phyloP scores from a whole-genome alignment of 192 early-diverging fungal genomes.

The Umbelopsis ramanniana region DNA sequence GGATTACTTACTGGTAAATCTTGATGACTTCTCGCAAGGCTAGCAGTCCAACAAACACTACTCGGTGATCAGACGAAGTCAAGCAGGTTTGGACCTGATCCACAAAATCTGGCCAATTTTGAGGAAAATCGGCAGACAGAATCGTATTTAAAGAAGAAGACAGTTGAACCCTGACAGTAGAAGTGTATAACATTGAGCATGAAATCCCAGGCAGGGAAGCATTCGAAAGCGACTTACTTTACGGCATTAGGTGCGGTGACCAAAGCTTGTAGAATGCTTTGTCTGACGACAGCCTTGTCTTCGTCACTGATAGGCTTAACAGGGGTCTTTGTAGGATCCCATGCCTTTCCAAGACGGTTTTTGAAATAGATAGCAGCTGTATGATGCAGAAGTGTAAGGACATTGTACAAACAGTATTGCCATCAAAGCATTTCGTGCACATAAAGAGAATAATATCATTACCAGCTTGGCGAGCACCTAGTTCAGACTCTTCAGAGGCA shows the following conservation, averaged over 20 bases:
- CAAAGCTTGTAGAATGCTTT: constrained; percentile 78
- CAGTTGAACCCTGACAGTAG: constrained; percentile 65
- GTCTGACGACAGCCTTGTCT: constrained; percentile 72
- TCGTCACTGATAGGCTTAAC: constrained; percentile 59
- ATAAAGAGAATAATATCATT: constrained; percentile 8
- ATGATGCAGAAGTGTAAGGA: constrained; percentile 34
- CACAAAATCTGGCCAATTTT: constrained; percentile 82
- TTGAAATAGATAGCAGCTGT: constrained; percentile 87
- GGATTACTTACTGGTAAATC: constrained; percentile 67
- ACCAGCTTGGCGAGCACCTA: constrained; percentile 64
- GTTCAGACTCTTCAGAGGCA: constrained; percentile 55
- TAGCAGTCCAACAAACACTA: constrained; percentile 77
- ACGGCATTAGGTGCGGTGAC: constrained; percentile 71
- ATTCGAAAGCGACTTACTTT: constrained; percentile 56
- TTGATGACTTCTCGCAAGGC: constrained; percentile 82
- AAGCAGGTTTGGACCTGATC: constrained; percentile 66
- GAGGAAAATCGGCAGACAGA: constrained; percentile 77
- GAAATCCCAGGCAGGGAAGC: neutral
- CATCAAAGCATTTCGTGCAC: neutral
- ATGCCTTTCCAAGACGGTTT: constrained; percentile 76
- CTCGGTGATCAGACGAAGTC: constrained; percentile 64
- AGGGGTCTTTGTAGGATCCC: constrained; percentile 53
- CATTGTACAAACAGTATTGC: neutral
- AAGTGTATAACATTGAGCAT: neutral
- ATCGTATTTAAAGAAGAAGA: constrained; percentile 77